Conservation (phyloP, 2,329 filamentous ascomycete species). For the Trichoderma asperellum region DNA sequence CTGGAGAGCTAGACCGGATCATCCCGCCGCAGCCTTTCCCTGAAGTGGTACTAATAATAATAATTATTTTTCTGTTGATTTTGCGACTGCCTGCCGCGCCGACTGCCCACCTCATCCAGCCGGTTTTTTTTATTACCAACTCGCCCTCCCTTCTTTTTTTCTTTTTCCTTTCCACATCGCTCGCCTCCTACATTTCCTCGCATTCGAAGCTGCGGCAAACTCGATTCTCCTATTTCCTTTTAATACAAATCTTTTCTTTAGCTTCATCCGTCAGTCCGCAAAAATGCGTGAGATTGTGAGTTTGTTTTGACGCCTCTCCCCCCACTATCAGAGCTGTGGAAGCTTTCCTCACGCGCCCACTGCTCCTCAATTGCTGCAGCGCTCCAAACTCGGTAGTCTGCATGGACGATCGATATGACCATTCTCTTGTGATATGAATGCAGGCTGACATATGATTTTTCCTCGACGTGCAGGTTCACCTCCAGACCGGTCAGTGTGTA, state of each 20-base stretch:
- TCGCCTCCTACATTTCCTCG: conserved; percentile 19
- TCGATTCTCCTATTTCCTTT: conserved; percentile 23
- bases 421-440: neutral
- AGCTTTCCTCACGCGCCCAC: conserved; percentile 20
- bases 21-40: conserved; percentile 19
- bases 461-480: conserved; percentile 76
- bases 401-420: neutral
- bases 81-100: conserved; percentile 27
- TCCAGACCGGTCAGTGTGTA: conserved; percentile 99
- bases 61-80: conserved; percentile 25
- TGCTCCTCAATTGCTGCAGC: conserved; percentile 3
- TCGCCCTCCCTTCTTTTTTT: conserved; percentile 16
- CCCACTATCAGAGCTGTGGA: conserved; percentile 7
- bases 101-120: conserved; percentile 25
- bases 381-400: neutral
- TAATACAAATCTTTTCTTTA: conserved; percentile 17
- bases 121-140: conserved; percentile 25
- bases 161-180: conserved; percentile 8
- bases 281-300: conserved; percentile 32
- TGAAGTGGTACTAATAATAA: conserved; percentile 2
- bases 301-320: conserved; percentile 7
- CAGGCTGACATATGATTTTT: conserved; percentile 11
- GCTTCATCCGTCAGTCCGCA: conserved; percentile 20
- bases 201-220: conserved; percentile 19
- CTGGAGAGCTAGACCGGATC: conserved; percentile 27